Base-by-base conservation (phyloP, 225 moss, liverwort and hornwort species). In the Pseudisothecium myosuroides region DNA sequence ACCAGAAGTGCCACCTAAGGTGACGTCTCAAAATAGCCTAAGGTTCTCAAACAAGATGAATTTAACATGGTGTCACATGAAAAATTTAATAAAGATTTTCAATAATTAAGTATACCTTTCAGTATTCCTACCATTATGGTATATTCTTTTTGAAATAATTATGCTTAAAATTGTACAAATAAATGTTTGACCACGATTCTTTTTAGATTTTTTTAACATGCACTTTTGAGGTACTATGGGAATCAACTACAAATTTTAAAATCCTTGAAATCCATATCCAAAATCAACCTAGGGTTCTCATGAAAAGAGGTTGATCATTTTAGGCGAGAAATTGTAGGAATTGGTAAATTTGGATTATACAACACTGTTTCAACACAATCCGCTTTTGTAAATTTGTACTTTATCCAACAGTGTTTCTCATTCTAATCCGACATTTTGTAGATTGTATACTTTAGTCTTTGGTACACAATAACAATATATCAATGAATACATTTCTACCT, bases 31-130 rank as follows among this genome's bases (percentile, higher is more conserved):
- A n/a, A n/a, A n/a, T n/a, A n/a, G n/a, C n/a, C n/a, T n/a, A n/a
- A n/a, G n/a, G n/a, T n/a, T n/a, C n/a, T n/a, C n/a, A n/a, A n/a
- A n/a, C n/a, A n/a, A n/a, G n/a, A n/a, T n/a, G n/a, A n/a, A n/a
- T n/a, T n/a, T n/a, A n/a, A n/a, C n/a, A n/a, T n/a, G n/a, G n/a
- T n/a, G n/a, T n/a, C n/a, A n/a, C n/a, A n/a, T n/a, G n/a, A n/a
- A n/a, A n/a, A n/a, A n/a, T n/a, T 28, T 28, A 27, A 1, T 28
- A 27, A 45, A 45, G 43, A 45, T 43, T 26, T 39, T 69, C 2
- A 2, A 0, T 23, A 39, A 39, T 1, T 7, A 23, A 69, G 5
- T 2, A 24, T 5, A 39, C 8, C 4, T n/a, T 69, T 69, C 0
- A 69, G 1, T 68, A 2, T n/a, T 66, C 11, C 22, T 27, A 43